Conservation (phyloP, 768 basidiomycete genomes). For the Clavaria fumosa region DNA sequence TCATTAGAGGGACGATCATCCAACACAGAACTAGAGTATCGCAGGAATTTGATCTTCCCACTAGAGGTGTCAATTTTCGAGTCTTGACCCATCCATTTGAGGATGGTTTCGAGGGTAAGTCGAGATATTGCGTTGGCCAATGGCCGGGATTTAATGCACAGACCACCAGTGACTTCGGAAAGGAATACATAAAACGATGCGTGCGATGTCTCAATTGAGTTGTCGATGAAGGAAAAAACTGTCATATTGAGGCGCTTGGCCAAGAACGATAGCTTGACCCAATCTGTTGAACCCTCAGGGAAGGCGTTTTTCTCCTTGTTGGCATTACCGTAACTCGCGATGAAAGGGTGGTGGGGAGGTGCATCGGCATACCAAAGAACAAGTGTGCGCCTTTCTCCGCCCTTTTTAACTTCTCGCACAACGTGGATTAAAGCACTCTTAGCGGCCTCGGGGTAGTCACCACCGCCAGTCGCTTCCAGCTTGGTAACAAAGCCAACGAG, state of each 20-base stretch:
- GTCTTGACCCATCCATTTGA: conserved; percentile 16
- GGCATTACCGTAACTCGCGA: conserved; percentile 10
- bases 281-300: conserved; percentile 13
- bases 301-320: conserved; percentile 12
- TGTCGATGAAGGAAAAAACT: conserved; percentile 13
- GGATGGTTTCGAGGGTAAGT: conserved; percentile 13
- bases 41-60: no score
- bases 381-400: conserved; percentile 12
- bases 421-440: conserved; percentile 15
- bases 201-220: conserved; percentile 3
- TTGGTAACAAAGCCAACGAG: conserved; percentile 11
- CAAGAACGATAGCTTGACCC: conserved; percentile 15
- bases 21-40: conserved; percentile 10
- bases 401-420: conserved; percentile 13
- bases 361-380: conserved; percentile 19
- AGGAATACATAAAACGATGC: conserved; percentile 13
- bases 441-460: conserved; percentile 18
- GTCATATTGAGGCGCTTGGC: conserved; percentile 12
- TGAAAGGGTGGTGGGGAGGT: conserved; percentile 13
- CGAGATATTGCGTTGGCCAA: conserved; percentile 12
- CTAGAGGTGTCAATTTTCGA: conserved; percentile 7
- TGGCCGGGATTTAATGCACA: conserved; percentile 10
- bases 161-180: conserved; percentile 13
- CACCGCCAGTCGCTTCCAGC: conserved; percentile 12
- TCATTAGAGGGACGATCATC: conserved; percentile 10